Evolutionary conservation across 345 rosid genomes (phyloP), one percentile per base, ranked within the genome.

Genomic region (Psidium friedrichsthalianum): DNA sequence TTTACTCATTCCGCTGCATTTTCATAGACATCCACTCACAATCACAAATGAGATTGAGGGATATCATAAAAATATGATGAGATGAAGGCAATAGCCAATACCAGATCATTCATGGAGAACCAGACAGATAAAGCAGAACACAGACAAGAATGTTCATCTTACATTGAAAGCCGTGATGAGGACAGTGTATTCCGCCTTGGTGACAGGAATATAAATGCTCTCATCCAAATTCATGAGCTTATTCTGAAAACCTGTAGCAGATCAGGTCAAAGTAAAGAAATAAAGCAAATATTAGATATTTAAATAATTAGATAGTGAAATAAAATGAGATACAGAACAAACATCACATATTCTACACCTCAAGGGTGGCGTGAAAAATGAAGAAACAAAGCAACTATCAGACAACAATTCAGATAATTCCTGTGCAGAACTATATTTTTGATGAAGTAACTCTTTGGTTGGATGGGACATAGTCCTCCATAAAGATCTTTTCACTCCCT

Each of bases 131-230:
- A 40, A 36, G 82, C 47, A 74, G 47, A 89, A 82, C 56, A 87
- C 85, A 84, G 78, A 40, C 44, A 69, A 69, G 21, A 69, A 69
- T 32, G 78, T 82, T n/a, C 56, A 56, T 80, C 94, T 64, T 86
- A 97, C 99, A 49, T 88, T 93, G 92, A 95, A 95, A 76, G 96
- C 97, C 11, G 97, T 90, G 78, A 87, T 57, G 56, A 97, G 95
- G 90, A 94, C 95, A 18, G 98, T 86, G 84, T 87, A 94, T 91
- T 97, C 99, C 36, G 94, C 99, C 86, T 89, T 93, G 47, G 94
- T 95, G 85, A 95, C 76, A 5, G 98, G 98, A 89, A 97, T 95
- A 83, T 93, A 93, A 82, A 97, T 94, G 88, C 83, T 95, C 86
- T 97, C 98, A 59, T 97, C 98, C 88, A 95, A 21, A 87, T 95